Conservation (phyloP, 2,329 filamentous ascomycete genomes). For the Penicillium sp. region DNA sequence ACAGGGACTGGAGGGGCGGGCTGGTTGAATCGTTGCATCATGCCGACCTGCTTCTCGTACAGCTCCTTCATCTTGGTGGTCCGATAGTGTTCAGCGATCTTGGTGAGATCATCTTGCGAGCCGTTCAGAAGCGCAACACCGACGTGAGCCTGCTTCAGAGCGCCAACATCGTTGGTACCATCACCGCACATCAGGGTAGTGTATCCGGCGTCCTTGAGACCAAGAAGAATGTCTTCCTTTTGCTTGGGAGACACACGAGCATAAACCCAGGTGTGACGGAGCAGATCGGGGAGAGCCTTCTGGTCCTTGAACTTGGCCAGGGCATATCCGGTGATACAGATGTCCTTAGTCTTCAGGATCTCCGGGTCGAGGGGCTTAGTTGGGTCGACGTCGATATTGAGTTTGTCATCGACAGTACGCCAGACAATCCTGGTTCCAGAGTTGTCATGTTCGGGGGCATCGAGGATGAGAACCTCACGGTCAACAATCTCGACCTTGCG, state of each 20-base stretch:
- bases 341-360: conserved; percentile 81
- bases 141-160: conserved; percentile 95
- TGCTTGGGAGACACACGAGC: conserved; percentile 97
- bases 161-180: conserved; percentile 96
- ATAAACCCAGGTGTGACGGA: conserved; percentile 95
- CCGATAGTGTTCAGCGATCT: conserved; percentile 88
- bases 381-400: conserved; percentile 81
- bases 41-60: conserved; percentile 88
- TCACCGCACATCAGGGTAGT: conserved; percentile 99
- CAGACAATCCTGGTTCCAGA: conserved; percentile 81
- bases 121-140: conserved; percentile 95
- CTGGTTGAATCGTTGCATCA: conserved; percentile 96
- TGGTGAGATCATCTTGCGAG: conserved; percentile 83
- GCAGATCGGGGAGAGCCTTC: conserved; percentile 69
- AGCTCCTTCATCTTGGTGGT: conserved; percentile 98
- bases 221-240: conserved; percentile 97
- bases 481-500: conserved; percentile 97
- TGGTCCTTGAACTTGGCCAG: conserved; percentile 85
- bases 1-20: conserved; percentile 87
- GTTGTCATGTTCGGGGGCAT: conserved; percentile 86
- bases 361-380: conserved; percentile 75
- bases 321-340: conserved; percentile 95
- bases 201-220: conserved; percentile 94
- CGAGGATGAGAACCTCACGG: conserved; percentile 88
- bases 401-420: conserved; percentile 90